Evolutionary conservation across 2,329 filamentous ascomycete species (phyloP).

Genomic region (Verticillium albo-atrum): DNA sequence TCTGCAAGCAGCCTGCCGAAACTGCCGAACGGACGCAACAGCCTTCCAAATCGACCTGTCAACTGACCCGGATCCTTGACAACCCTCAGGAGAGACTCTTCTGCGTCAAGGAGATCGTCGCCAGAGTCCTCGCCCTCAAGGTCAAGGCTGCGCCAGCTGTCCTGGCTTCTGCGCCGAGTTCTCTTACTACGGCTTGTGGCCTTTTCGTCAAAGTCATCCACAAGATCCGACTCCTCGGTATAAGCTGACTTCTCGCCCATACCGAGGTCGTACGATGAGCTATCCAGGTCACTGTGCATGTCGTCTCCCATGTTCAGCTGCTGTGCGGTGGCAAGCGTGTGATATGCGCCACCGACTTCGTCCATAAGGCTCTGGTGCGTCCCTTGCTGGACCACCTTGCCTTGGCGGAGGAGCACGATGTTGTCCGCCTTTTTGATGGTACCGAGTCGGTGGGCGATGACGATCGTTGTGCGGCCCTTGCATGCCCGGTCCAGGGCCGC

Average conservation of each 20-base stretch:
- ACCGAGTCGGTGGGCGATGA: constrained; percentile 18
- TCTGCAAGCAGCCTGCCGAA: constrained; percentile 14
- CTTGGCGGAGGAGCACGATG: constrained; percentile 37
- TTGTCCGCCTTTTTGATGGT: constrained; percentile 26
- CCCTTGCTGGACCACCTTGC: constrained; percentile 35
- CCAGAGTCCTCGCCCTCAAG: neutral
- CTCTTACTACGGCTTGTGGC: neutral
- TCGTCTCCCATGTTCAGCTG: neutral
- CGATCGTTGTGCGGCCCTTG: constrained; percentile 14
- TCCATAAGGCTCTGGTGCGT: constrained; percentile 14
- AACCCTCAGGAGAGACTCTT: neutral
- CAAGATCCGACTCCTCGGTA: neutral
- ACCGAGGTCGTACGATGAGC: neutral
- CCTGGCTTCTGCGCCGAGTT: neutral
- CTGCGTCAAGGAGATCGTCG: neutral
- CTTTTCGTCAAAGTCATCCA: neutral
- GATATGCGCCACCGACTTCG: constrained; percentile 14
- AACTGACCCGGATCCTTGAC: neutral
- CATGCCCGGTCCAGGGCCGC: constrained; percentile 20
- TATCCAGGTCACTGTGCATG: neutral
- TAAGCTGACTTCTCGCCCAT: neutral
- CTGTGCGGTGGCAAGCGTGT: constrained; percentile 18
- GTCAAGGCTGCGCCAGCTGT: neutral
- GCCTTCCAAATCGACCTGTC: neutral
- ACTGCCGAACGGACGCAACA: constrained; percentile 4